Percentiles rank a stretch among this genome's conserved stretches.
phyloP scores from a whole-genome alignment of 148 eudicot species.

The Cornus kousa region DNA sequence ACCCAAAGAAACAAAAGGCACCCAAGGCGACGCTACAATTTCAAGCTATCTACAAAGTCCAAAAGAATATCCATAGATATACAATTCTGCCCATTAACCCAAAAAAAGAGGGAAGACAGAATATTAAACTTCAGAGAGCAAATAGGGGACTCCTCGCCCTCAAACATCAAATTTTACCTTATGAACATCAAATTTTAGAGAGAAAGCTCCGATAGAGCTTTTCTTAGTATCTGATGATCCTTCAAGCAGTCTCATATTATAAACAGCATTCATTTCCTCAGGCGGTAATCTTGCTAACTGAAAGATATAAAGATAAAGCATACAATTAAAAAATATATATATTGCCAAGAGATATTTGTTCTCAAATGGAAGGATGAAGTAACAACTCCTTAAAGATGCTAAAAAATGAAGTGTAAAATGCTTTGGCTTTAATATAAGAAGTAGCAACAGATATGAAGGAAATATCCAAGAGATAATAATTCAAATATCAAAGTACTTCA shows the following conservation, averaged over 20 bases:
- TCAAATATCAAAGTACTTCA: neutral
- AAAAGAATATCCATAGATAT: too few species aligned
- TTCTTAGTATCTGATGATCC: slow-evolving; percentile 71
- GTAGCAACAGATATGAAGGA: neutral
- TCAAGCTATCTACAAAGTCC: too few species aligned
- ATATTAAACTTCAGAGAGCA: too few species aligned
- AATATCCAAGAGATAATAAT: neutral
- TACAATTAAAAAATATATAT: neutral
- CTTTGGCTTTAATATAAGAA: neutral
- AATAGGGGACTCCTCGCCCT: too few species aligned
- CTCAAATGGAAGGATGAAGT: neutral
- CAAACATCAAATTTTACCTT: slow-evolving; percentile 44
- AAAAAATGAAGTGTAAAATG: neutral
- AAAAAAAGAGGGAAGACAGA: too few species aligned
- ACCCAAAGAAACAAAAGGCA: too few species aligned
- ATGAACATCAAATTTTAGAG: slow-evolving; percentile 72
- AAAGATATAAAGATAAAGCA: slow-evolving; percentile 6
- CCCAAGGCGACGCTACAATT: too few species aligned
- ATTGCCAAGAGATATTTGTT: neutral
- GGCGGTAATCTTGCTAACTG: slow-evolving; percentile 76
- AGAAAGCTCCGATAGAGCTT: slow-evolving; percentile 59
- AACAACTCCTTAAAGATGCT: neutral
- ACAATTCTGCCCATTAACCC: too few species aligned
- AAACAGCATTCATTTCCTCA: slow-evolving; percentile 83
- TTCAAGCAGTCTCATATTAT: slow-evolving; percentile 85